A percentile compares a stretch with the other conserved stretches of the same genome.
These are phyloP conservation scores for Arabidopsis suecica DNA, from an alignment of 345 rosid species.

Conservation along the genomic window DNA sequence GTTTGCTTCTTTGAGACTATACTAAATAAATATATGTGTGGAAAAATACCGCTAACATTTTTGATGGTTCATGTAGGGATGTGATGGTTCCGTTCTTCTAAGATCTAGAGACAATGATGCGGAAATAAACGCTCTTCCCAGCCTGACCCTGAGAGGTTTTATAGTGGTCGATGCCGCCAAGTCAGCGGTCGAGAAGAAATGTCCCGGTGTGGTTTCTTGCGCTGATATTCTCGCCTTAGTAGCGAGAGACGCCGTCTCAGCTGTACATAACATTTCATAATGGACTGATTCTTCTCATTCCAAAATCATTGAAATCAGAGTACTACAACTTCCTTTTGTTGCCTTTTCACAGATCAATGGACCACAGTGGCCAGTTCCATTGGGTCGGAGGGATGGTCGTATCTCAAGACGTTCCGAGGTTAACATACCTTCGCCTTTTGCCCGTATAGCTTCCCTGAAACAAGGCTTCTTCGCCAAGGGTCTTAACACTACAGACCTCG, in stretches of 20 bases:
- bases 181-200: conserved; percentile 46
- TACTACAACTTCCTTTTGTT: background rate
- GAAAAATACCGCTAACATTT: too few species aligned
- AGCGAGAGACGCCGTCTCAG: conserved; percentile 59
- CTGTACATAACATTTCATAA: conserved; percentile 31
- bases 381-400: conserved; percentile 67
- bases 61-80: conserved; percentile 48
- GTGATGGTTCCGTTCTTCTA: conserved; percentile 61
- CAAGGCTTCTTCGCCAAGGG: conserved; percentile 53
- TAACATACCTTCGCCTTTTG: conserved; percentile 50
- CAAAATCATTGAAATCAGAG: background rate
- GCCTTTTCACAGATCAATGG: conserved; percentile 51
- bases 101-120: conserved; percentile 50
- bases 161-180: conserved; percentile 58
- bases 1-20: background rate
- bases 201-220: conserved; percentile 64
- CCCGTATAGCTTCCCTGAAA: conserved; percentile 43
- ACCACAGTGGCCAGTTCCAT: conserved; percentile 64
- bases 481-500: conserved; percentile 55
- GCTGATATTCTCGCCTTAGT: conserved; percentile 71
- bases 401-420: conserved; percentile 49
- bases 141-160: conserved; percentile 53
- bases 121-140: conserved; percentile 54
- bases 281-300: background rate
- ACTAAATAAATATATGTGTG: too few species aligned